Conservation (phyloP, 2,329 filamentous ascomycete genomes). For the Pseudofabraea citricarpa region DNA sequence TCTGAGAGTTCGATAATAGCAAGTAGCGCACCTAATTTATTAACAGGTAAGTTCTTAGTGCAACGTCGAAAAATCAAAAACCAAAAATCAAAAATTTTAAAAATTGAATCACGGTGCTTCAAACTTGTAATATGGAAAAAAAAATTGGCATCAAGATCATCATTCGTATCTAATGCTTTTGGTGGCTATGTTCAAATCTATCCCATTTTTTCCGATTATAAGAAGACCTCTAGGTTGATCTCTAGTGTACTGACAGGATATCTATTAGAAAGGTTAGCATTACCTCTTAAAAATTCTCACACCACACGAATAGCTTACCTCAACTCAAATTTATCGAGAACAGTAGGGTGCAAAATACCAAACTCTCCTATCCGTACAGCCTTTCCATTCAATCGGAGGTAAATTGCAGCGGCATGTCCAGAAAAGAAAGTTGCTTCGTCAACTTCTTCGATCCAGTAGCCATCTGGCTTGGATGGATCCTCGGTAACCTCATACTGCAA, state of each 20-base stretch:
- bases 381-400: constrained; percentile 70
- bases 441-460: constrained; percentile 94
- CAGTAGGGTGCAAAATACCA: constrained; percentile 88
- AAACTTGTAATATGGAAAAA: too few species aligned
- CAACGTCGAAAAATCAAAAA: too few species aligned
- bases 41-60: too few species aligned
- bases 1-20: too few species aligned
- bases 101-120: too few species aligned
- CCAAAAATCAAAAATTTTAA: too few species aligned
- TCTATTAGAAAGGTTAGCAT: constrained; percentile 36
- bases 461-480: constrained; percentile 55
- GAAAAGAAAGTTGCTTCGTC: constrained; percentile 88
- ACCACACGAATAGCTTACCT: constrained; percentile 45
- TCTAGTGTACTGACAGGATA: constrained; percentile 93
- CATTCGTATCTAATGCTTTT: not conserved
- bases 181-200: not conserved
- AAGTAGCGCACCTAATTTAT: too few species aligned
- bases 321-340: constrained; percentile 89
- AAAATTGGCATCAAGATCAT: too few species aligned
- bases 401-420: constrained; percentile 83
- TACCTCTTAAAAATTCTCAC: too few species aligned
- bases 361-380: constrained; percentile 79
- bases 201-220: constrained; percentile 44
- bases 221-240: constrained; percentile 89
- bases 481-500: constrained; percentile 48